These are phyloP conservation scores for Fraxinus cuspidata DNA, from an alignment of 257 asterid species.

Conservation along the genomic window DNA sequence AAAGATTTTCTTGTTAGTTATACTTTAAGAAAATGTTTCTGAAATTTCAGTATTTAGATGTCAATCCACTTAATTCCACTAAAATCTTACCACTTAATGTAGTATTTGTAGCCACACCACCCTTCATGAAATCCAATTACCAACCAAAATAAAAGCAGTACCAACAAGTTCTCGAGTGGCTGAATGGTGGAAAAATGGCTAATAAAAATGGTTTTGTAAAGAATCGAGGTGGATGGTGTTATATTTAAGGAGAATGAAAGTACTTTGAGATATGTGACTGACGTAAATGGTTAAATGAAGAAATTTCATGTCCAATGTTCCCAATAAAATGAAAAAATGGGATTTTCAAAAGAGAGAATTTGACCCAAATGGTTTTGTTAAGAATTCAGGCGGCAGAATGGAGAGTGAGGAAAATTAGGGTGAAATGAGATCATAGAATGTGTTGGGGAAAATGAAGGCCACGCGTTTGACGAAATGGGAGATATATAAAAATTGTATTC, in stretches of 20 bases:
- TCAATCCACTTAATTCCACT: conserved; percentile 8
- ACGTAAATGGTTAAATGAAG: conserved; percentile 26
- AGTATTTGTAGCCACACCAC: conserved; percentile 43
- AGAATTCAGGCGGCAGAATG: too few species aligned
- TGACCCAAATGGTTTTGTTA: too few species aligned
- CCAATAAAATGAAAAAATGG: neutral
- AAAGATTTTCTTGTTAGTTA: too few species aligned
- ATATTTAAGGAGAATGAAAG: conserved; percentile 20
- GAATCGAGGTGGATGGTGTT: conserved; percentile 22
- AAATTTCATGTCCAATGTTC: conserved; percentile 20
- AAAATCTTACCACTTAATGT: conserved; percentile 38
- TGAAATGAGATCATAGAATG: too few species aligned
- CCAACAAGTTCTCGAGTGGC: conserved; percentile 31
- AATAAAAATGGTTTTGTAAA: conserved; percentile 11
- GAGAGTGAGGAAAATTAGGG: too few species aligned
- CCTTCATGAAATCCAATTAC: conserved; percentile 34
- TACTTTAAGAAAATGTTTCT: conserved; percentile 43
- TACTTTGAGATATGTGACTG: conserved; percentile 26
- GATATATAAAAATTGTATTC: too few species aligned
- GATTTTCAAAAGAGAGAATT: too few species aligned
- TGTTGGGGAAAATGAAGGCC: too few species aligned
- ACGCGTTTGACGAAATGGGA: too few species aligned
- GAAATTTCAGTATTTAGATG: conserved; percentile 57
- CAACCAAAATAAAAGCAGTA: conserved; percentile 37
- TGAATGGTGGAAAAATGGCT: conserved; percentile 10